These are phyloP conservation scores for Colletotrichum nymphaeae DNA, from an alignment of 2,329 filamentous ascomycete genomes.

Conservation along the genomic window DNA sequence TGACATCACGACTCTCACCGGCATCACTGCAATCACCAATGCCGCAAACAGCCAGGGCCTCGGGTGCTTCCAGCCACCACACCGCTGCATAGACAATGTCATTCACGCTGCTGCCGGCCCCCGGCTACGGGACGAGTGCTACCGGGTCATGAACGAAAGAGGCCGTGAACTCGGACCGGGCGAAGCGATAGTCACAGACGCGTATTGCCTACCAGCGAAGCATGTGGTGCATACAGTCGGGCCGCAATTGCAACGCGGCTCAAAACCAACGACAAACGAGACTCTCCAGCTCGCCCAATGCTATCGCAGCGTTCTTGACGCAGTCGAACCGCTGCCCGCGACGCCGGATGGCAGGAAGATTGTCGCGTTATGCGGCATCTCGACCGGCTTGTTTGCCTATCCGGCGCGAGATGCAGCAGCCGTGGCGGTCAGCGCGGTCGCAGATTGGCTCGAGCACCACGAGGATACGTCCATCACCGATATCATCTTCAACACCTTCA, in stretches of 20 bases:
- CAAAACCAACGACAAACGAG: conserved; percentile 36
- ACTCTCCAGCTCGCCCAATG: conserved; percentile 41
- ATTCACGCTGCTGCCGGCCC: conserved; percentile 47
- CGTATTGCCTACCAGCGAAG: conserved; percentile 42
- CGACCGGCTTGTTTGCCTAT: conserved; percentile 49
- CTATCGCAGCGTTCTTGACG: conserved; percentile 44
- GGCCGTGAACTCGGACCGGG: conserved; percentile 41
- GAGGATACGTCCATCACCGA: conserved; percentile 42
- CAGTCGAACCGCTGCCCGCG: conserved; percentile 40
- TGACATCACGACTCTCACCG: conserved; percentile 46
- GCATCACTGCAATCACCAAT: conserved; percentile 48
- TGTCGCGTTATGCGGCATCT: conserved; percentile 47
- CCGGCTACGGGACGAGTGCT: conserved; percentile 44
- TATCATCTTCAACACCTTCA: conserved; percentile 47
- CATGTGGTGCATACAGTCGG: conserved; percentile 49
- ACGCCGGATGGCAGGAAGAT: conserved; percentile 40
- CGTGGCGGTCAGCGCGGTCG: conserved; percentile 40
- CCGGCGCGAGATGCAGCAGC: conserved; percentile 42
- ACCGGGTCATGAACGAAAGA: conserved; percentile 40
- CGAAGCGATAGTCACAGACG: conserved; percentile 42
- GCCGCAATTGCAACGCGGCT: conserved; percentile 42
- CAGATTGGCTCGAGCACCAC: conserved; percentile 42
- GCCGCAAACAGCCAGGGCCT: conserved; percentile 48
- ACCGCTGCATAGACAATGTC: conserved; percentile 49
- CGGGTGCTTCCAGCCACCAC: conserved; percentile 47